A percentile compares a stretch with the other conserved stretches of the same genome.
phyloP scores from a whole-genome alignment of 148 eudicot species.

The Vaccinium darrowii region DNA sequence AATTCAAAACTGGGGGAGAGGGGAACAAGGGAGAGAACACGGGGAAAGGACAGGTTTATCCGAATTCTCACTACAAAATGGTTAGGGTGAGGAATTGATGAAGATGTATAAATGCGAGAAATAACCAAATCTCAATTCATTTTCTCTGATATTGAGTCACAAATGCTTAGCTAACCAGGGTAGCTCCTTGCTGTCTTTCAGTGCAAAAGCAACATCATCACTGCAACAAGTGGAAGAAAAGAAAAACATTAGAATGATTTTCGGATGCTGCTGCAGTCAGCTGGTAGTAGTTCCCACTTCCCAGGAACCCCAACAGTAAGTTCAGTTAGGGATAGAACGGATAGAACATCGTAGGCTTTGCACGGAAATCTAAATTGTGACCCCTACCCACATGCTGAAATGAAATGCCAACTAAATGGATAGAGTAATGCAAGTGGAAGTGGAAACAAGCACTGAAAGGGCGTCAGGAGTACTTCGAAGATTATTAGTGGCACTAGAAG shows the following conservation, averaged over 20 bases:
- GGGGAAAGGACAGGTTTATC: not conserved
- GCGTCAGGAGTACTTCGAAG: not conserved
- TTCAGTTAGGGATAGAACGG: not conserved
- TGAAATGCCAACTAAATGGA: not conserved
- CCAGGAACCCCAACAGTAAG: not conserved
- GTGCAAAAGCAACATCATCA: constrained; percentile 93
- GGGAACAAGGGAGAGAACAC: not conserved
- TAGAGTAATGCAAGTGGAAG: not conserved
- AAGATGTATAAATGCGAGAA: not conserved
- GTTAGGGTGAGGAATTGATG: not conserved
- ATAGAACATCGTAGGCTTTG: not conserved
- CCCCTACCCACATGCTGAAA: not conserved
- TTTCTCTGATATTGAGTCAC: constrained; percentile 18
- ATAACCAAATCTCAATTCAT: not conserved
- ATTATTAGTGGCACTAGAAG: not conserved
- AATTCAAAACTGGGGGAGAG: not conserved
- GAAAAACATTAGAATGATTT: not conserved
- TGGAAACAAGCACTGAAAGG: not conserved
- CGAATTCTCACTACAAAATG: not conserved
- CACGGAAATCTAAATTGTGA: not conserved
- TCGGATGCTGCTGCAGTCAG: not conserved
- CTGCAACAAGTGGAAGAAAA: constrained; percentile 40
- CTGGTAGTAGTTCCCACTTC: not conserved
- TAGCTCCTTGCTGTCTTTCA: constrained; percentile 80
- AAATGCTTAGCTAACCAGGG: constrained; percentile 91